These are phyloP conservation scores for Brettanomyces bruxellensis DNA, from an alignment of 805 yeast genomes.

Conservation along the genomic window DNA sequence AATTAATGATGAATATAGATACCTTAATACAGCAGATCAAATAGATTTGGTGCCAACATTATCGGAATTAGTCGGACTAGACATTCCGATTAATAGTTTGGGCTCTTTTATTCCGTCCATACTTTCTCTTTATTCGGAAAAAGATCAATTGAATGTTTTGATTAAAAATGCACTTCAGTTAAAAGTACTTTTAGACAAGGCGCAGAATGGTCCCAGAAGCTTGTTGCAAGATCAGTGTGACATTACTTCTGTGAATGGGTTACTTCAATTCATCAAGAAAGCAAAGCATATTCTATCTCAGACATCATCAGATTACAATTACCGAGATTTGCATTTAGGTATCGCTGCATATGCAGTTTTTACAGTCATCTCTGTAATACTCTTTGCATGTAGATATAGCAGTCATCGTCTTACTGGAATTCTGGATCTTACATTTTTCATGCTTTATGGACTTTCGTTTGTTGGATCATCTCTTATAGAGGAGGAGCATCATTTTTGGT, in stretches of 20 bases:
- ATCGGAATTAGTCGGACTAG: conserved; percentile 49
- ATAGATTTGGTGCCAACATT: conserved; percentile 69
- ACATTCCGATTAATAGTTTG: conserved; percentile 62
- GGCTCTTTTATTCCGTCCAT: conserved; percentile 63
- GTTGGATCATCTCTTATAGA: conserved; percentile 90
- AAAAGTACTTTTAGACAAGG: conserved; percentile 35
- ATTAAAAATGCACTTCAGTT: conserved; percentile 53
- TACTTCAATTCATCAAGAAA: conserved; percentile 27
- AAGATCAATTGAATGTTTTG: conserved; percentile 29
- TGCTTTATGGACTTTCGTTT: conserved; percentile 41
- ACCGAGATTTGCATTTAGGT: conserved; percentile 38
- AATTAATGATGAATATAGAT: conserved; percentile 38
- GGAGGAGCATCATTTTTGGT: conserved; percentile 96
- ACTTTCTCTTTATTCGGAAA: conserved; percentile 39
- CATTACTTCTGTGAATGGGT: conserved; percentile 5
- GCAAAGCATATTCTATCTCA: conserved; percentile 45
- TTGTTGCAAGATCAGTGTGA: conserved; percentile 8
- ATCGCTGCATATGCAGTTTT: conserved; percentile 24
- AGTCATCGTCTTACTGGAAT: conserved; percentile 8
- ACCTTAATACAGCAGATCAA: conserved; percentile 47
- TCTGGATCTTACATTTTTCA: conserved; percentile 21
- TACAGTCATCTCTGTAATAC: conserved; percentile 20
- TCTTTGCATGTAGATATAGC: conserved; percentile 10
- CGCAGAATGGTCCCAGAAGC: conserved; percentile 16
- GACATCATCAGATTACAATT: conserved; percentile 67